Percentiles rank a stretch among this genome's conserved stretches.
Evolutionary conservation across 495 filamentous ascomycete species (phyloP).

Genomic region (Podospora fimiseda): DNA sequence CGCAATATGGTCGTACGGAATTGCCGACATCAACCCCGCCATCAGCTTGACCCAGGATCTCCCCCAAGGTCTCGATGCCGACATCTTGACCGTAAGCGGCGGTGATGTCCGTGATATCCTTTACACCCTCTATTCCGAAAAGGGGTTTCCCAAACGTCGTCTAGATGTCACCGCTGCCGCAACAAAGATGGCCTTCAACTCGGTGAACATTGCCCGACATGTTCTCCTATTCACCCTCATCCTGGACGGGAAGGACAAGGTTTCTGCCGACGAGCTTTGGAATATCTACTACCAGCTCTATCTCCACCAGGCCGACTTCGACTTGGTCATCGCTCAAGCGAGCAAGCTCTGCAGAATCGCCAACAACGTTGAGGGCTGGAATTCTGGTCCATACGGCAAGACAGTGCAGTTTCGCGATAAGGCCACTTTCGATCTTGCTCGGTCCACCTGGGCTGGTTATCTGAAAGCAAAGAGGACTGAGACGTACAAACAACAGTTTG

Average conservation of each 20-base stretch:
- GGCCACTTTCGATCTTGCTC: constrained; percentile 27
- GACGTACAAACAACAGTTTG: constrained; percentile 7
- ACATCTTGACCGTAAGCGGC: constrained; percentile 48
- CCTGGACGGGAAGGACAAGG: constrained; percentile 27
- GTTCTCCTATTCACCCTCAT: constrained; percentile 44
- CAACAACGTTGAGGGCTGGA: constrained; percentile 30
- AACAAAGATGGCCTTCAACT: constrained; percentile 4
- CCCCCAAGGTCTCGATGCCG: constrained; percentile 39
- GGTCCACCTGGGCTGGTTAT: constrained; percentile 24
- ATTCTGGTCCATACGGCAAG: constrained; percentile 27
- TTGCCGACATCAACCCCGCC: constrained; percentile 47
- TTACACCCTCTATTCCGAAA: constrained; percentile 38
- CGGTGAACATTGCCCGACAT: constrained; percentile 45
- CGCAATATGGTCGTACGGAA: constrained; percentile 33
- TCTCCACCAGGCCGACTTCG: constrained; percentile 32
- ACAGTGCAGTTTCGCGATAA: constrained; percentile 32
- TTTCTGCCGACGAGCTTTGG: constrained; percentile 35
- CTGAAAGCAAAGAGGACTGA: constrained; percentile 4
- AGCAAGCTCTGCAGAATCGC: constrained; percentile 35
- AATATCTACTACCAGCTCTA: constrained; percentile 50
- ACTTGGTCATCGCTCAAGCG: constrained; percentile 32
- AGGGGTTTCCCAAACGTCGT: constrained; percentile 14
- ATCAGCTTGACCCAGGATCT: constrained; percentile 41
- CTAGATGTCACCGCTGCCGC: constrained; percentile 43
- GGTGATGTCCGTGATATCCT: constrained; percentile 48